Evolutionary conservation across 2,329 filamentous ascomycete species (phyloP), one percentile per base, ranked within the genome.

Genomic region (Cladophialophora psammophila): DNA sequence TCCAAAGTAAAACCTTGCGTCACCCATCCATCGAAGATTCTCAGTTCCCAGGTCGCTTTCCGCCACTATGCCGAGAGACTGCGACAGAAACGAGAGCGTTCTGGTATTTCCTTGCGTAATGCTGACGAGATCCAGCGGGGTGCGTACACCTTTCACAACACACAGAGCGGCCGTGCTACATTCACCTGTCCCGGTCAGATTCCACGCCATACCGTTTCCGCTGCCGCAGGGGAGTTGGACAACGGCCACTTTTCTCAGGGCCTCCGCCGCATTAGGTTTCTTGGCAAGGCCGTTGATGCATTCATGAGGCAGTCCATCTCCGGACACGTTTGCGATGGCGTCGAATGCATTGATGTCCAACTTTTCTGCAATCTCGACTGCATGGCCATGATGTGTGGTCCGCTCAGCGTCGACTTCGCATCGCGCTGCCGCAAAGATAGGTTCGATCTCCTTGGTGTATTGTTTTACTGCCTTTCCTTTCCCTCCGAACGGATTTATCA

Each of bases 151-250:
- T 78, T 99, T 99, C 74, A 97, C 87, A 55, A 97, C 89, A 31
- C 88, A 90, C 68, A 98, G 81, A 0, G 94, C 92, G 0, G 94
- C 93, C 54, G 92, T 78, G 67, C 88, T 91, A 8, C 91, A 86
- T 70, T 87, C 88, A 70, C 90, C 86, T 0, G 93, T 94, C 5
- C 94, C 95, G 72, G 92, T 93, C 55, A 96, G 81, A 77, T 97
- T 98, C 81, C 91, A 90, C 69, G 92, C 91, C 88, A 98, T 91
- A 26, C 92, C 95, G 78, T 99, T 99, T 5, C 95, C 95, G 58
- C 92, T 95, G 13, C 95, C 95, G 75, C 94, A 96, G 1, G 95
- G 95, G 40, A 99, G 85, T 75, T 97, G 92, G 26, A 89, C 90
- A 1, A 99, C 88, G 0, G 95, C 92, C 13, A 98, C 81, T 74